Evolutionary conservation across 306 rosid species (phyloP), one percentile per base, ranked within the genome.

Genomic region (Sicyos baderoa): DNA sequence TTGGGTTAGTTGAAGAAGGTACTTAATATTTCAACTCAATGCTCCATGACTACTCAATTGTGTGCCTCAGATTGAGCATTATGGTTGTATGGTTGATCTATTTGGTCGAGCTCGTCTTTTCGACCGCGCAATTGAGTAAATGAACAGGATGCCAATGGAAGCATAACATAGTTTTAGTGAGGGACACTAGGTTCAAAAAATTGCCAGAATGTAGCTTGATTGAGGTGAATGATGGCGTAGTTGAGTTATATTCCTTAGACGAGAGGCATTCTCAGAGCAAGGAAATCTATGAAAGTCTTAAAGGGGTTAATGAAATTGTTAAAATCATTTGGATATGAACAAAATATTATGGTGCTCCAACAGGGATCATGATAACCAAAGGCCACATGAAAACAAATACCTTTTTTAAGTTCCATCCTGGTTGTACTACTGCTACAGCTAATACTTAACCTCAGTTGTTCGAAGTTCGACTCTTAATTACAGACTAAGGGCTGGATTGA

Each of bases 1-100:
- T 86, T 57, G 95, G 95, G 29, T 82, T 88, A 27, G 88, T 88
- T 13, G 75, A 70, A 72, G 89, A 85, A 40, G 86, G 91, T 35
- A 47, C 64, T 44, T 70, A 78, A n/a, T 77, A 82, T 77, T 86
- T 88, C 61, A 77, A 50, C 9, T 84, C 90, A 22, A 90, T 88
- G 89, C 62, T 77, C 77, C 79, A 82, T 77, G 71, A 62, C 40
- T 83, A 86, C 73, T 71, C 79, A 18, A 75, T 88, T n/a, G n/a
- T 73, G 80, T 50, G 53, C 87, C 91, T 57, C 77, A 82, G 53
- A 81, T 83, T 48, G 91, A 81, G 79, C 88, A 86, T 49, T 80
- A 83, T 52, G 91, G 86, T 54, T 83, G 91, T 57, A 67, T 86
- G 79, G 88, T 79, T 55, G 86, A 86, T 79, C 67, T 86, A 64